Evolutionary conservation across 2,329 filamentous ascomycete species (phyloP).

Genomic region (Colletotrichum musicola): DNA sequence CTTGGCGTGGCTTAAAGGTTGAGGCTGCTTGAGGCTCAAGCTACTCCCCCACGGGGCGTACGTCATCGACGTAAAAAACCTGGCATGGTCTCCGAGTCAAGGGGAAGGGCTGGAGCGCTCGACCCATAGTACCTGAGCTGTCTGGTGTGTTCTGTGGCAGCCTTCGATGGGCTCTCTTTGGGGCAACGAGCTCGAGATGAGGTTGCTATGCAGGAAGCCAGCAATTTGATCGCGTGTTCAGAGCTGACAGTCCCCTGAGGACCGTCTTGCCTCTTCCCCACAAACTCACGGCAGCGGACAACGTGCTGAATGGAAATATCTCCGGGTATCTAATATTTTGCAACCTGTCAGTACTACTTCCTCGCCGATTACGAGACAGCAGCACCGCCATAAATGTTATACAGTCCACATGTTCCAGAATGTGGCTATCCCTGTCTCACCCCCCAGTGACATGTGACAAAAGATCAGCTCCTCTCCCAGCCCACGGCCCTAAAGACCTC

Average conservation of each 20-base stretch:
- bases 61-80: neutral
- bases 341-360: neutral
- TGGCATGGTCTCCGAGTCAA: neutral
- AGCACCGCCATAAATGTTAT: neutral
- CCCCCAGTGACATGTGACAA: neutral
- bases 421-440: neutral
- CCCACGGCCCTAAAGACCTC: constrained; percentile 49
- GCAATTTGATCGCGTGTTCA: neutral
- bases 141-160: no score
- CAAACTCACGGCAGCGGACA: neutral
- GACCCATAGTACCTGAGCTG: no score
- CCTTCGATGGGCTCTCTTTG: no score
- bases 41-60: neutral
- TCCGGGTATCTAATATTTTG: constrained; percentile 25
- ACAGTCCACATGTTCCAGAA: constrained; percentile 17
- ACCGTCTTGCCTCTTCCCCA: neutral
- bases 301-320: neutral
- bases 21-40: no score
- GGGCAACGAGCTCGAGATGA: no score
- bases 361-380: neutral
- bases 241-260: neutral
- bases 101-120: no score
- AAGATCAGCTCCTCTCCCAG: constrained; percentile 37
- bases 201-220: no score
- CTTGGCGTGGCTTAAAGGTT: neutral